A percentile compares a stretch with the other conserved stretches of the same genome.
phyloP scores from a whole-genome alignment of 2,329 filamentous ascomycete genomes.

The Decorospora gaudefroyi region DNA sequence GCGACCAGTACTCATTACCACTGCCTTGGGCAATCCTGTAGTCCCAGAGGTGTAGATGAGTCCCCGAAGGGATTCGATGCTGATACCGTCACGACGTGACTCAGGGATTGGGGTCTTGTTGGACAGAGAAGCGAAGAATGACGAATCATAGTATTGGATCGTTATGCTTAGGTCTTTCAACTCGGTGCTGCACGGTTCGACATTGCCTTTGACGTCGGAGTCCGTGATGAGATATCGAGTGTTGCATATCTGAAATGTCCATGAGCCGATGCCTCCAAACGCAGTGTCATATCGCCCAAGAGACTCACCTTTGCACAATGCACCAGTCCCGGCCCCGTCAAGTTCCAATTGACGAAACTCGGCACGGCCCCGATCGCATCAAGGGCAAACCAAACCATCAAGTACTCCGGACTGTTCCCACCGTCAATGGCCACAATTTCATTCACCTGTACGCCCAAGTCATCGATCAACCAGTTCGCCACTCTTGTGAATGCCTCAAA shows the following conservation, averaged over 20 bases:
- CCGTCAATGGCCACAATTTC: slow-evolving; percentile 47
- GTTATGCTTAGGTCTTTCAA: slow-evolving; percentile 29
- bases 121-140: slow-evolving; percentile 29
- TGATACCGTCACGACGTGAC: slow-evolving; percentile 28
- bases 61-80: slow-evolving; percentile 32
- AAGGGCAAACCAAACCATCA: slow-evolving; percentile 48
- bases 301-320: slow-evolving; percentile 47
- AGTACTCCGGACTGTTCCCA: slow-evolving; percentile 43
- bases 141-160: slow-evolving; percentile 40
- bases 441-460: slow-evolving; percentile 36
- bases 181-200: slow-evolving; percentile 34
- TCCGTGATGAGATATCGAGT: slow-evolving; percentile 52
- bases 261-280: slow-evolving; percentile 49
- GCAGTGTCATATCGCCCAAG: slow-evolving; percentile 38
- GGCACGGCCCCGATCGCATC: slow-evolving; percentile 42
- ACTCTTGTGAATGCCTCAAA: slow-evolving; percentile 33
- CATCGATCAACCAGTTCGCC: slow-evolving; percentile 46
- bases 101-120: slow-evolving; percentile 32
- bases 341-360: slow-evolving; percentile 46
- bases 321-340: slow-evolving; percentile 42
- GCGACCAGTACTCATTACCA: slow-evolving; percentile 34
- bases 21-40: slow-evolving; percentile 44
- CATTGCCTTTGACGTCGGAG: slow-evolving; percentile 56
- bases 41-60: slow-evolving; percentile 47
- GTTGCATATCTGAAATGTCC: slow-evolving; percentile 54